Base-by-base conservation (phyloP, 441 rosid genomes). In the Eutrema salsugineum region DNA sequence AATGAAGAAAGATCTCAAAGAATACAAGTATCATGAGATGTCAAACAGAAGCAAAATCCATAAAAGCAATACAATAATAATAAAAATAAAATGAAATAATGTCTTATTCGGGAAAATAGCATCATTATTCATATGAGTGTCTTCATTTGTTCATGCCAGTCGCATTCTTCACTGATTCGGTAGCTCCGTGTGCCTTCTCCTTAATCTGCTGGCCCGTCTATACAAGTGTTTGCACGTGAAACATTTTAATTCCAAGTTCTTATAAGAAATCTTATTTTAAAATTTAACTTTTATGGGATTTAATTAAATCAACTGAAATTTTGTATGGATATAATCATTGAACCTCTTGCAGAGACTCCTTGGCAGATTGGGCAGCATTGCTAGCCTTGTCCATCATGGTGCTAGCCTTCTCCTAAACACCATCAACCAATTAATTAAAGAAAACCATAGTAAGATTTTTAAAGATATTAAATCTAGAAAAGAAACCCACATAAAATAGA, bases 91-190 rank as follows among this genome's bases (percentile, higher is more conserved):
- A 6, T 47, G 27, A 22, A 22, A 22, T 22, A 22, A 22, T 22
- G 27, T 22, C 27, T 22, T 22, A 22, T 22, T 22, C 27, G 30
- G 5, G 19, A 20, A 61, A 46, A 24, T 9, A 27, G 36, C 30
- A 33, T 39, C 1, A 36, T 27, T 11, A 38, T 44, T 28, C 3
- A 30, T 0, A 39, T 16, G 1, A 46, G 16, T 39, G 42, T 46
- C 63, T 74, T 88, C 78, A 87, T 15, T 89, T 89, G 81, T 84
- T 91, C 73, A 81, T 62, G 24, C 91, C 91, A 12, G 91, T 86
- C 11, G 91, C 92, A 63, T 87, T 67, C 85, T 83, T 90, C 56
- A 82, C 85, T 7, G 91, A 82, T 11, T 87, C 89, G 33, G 85
- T 81, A 24, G 93, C 94, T 40, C 82, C 91, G 46, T 79, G 80